These are phyloP conservation scores for Cutaneotrichosporon arboriforme DNA, from an alignment of 1,284 basidiomycete genomes.

Conservation along the genomic window DNA sequence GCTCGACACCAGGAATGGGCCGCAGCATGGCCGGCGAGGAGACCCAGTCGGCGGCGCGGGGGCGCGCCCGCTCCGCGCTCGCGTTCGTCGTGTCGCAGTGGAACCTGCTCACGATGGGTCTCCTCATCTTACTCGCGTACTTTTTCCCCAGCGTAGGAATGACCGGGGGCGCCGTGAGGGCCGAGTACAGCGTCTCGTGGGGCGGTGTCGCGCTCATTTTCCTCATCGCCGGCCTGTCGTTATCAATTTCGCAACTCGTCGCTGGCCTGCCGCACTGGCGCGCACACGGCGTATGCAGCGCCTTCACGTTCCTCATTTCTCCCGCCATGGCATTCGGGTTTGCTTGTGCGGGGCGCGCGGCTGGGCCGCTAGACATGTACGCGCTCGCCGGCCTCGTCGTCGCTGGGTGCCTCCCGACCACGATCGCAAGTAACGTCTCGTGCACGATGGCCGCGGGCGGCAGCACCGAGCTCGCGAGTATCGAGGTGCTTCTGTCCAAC, in stretches of 20 bases:
- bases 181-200: slow-evolving; percentile 30
- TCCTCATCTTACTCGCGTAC: slow-evolving; percentile 27
- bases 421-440: slow-evolving; percentile 37
- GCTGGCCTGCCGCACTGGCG: slow-evolving; percentile 17
- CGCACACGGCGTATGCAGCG: slow-evolving; percentile 34
- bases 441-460: slow-evolving; percentile 41
- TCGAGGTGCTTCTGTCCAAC: slow-evolving; percentile 33
- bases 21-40: no score
- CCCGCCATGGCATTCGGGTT: slow-evolving; percentile 26
- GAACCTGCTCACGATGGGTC: slow-evolving; percentile 24
- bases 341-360: slow-evolving; percentile 26
- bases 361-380: slow-evolving; percentile 14
- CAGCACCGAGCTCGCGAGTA: slow-evolving; percentile 32
- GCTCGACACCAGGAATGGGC: no score
- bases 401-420: slow-evolving; percentile 31
- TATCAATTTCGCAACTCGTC: slow-evolving; percentile 32
- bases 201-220: slow-evolving; percentile 44
- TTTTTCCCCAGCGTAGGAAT: slow-evolving; percentile 29
- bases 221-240: slow-evolving; percentile 36
- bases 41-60: not conserved
- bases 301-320: slow-evolving; percentile 18
- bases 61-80: not conserved
- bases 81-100: slow-evolving; percentile 14
- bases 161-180: slow-evolving; percentile 23
- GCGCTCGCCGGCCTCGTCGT: slow-evolving; percentile 12